A percentile compares a stretch with the other conserved stretches of the same genome.
These are phyloP conservation scores for Taphrina pruni DNA, from an alignment of 1,139 yeast species.

Conservation along the genomic window DNA sequence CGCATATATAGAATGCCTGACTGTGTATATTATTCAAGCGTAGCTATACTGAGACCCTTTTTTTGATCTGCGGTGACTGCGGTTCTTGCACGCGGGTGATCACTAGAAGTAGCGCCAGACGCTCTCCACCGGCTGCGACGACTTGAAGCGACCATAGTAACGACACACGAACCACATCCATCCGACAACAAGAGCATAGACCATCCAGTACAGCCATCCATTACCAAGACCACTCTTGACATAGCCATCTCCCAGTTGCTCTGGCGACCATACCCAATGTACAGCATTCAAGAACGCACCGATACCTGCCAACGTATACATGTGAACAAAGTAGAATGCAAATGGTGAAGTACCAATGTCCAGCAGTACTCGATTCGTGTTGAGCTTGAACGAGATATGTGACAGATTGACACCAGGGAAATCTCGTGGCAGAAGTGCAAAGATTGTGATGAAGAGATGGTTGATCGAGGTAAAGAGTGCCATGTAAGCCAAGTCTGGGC, in stretches of 20 bases:
- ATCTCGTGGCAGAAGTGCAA: slow-evolving; percentile 28
- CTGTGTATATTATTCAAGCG: too few species aligned
- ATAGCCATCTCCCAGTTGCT: slow-evolving; percentile 31
- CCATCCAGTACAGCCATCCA: slow-evolving; percentile 31
- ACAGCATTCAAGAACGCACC: slow-evolving; percentile 15
- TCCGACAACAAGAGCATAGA: slow-evolving; percentile 22
- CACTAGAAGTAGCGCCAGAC: slow-evolving; percentile 34
- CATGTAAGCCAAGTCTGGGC: slow-evolving; percentile 37
- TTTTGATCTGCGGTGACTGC: too few species aligned
- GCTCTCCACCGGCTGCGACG: slow-evolving; percentile 25
- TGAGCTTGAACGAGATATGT: background rate
- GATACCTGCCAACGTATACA: slow-evolving; percentile 29
- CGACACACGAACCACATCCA: slow-evolving; percentile 41
- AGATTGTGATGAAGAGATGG: slow-evolving; percentile 26
- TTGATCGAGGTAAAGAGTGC: slow-evolving; percentile 32
- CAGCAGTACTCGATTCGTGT: slow-evolving; percentile 35
- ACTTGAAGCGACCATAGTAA: slow-evolving; percentile 33
- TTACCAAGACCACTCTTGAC: slow-evolving; percentile 31
- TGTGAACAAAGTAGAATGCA: slow-evolving; percentile 35
- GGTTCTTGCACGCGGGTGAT: background rate
- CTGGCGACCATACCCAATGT: slow-evolving; percentile 16
- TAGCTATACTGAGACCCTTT: too few species aligned
- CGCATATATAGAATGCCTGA: background rate
- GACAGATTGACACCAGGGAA: slow-evolving; percentile 17
- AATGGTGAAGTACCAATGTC: slow-evolving; percentile 39